These are phyloP conservation scores for Cyathus striatus DNA, from an alignment of 768 basidiomycete genomes.

Conservation along the genomic window DNA sequence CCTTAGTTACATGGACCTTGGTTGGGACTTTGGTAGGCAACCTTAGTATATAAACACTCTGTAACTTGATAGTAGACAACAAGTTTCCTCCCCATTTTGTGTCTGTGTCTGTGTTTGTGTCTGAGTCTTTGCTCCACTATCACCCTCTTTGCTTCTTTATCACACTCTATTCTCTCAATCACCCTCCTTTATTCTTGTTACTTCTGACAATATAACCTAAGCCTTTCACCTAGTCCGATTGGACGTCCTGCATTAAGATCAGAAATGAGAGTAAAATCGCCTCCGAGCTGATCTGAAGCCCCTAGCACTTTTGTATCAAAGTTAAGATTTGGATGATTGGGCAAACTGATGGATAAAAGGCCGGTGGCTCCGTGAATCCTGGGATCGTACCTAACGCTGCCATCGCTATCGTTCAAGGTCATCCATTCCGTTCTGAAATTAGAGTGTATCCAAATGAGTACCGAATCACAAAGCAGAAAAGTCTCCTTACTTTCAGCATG, in stretches of 20 bases:
- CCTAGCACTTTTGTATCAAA: conserved; percentile 18
- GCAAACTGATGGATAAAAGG: conserved; percentile 16
- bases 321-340: conserved; percentile 15
- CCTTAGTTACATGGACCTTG: too few relatives aligned
- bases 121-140: too few relatives aligned
- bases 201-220: too few relatives aligned
- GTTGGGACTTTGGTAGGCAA: too few relatives aligned
- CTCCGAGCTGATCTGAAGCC: conserved; percentile 15
- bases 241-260: conserved; percentile 29
- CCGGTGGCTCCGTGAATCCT: conserved; percentile 21
- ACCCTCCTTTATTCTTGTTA: too few relatives aligned
- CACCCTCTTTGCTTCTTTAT: too few relatives aligned
- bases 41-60: too few relatives aligned
- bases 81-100: too few relatives aligned
- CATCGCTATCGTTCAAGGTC: conserved; percentile 23
- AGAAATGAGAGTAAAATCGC: conserved; percentile 29
- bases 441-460: not conserved
- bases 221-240: conserved; percentile 30
- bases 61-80: too few relatives aligned
- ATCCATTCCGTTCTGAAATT: conserved; percentile 21
- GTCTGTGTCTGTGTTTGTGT: too few relatives aligned
- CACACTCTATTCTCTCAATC: too few relatives aligned
- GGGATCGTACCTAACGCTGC: conserved; percentile 23
- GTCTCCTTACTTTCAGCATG: conserved; percentile 15
- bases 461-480: not conserved